Base-by-base conservation (phyloP, 176 grass and related monocot genomes). In the Raddia guianensis region DNA sequence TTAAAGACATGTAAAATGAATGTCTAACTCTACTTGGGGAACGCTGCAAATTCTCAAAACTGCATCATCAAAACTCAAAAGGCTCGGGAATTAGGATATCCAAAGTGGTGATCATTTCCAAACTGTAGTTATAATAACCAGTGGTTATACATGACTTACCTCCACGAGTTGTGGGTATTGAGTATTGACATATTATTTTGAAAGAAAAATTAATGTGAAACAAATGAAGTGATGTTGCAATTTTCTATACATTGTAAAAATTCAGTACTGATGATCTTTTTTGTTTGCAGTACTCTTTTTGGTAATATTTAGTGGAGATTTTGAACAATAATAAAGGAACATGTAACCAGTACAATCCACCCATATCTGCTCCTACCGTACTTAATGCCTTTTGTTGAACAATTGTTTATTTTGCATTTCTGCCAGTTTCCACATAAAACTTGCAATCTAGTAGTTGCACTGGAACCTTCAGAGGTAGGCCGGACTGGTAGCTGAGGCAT, bases 401-500 rank as follows among this genome's bases (percentile, higher is more conserved):
- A 74, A 74, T 40, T 71, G 6, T 35, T 76, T 5, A 43, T 16
- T 47, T 45, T 12, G 0, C 14, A 49, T 64, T 65, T 53, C 63
- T 3, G n/a, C 70, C 16, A 34, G 6, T 69, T 69, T 56, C 2
- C 11, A 47, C 56, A 68, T 48, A 63, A 70, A 8, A 14, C 54
- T 19, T 74, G 68, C 27, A 44, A 47, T 19, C 52, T 54, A 46
- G 58, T 56, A 59, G 57, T 70, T 85, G 72, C 53, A 81, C 32
- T 51, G 66, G 14, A 48, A 53, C 63, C 5, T 20, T 66, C 16
- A 77, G 13, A 21, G 58, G 12, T 34, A 70, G 69, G 55, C 54
- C 2, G 5, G 62, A 48, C 54, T 1, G 5, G 47, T 80, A 45
- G 48, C 45, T 75, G 55, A 9, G 49, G 77, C 34, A 71, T 71